Evolutionary conservation across 352 stramenopile species (phyloP), one percentile per base, ranked within the genome.

Genomic region (Discostella stelligera): DNA sequence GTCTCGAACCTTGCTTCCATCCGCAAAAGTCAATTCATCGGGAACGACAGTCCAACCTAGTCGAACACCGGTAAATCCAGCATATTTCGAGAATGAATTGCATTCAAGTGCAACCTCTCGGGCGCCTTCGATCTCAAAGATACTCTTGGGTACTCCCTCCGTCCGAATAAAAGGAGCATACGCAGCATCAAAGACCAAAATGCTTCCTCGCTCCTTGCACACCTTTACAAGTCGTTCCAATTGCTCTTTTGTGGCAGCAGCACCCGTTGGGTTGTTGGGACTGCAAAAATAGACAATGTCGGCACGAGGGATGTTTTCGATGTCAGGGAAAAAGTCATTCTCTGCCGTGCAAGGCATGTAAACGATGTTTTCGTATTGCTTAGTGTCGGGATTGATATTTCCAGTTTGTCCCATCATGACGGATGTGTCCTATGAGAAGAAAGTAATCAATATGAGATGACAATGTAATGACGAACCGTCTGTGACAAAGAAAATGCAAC

Each of bases 81-180:
- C 91, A 81, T 95, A 95, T 82, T 96, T 96, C n/a, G 85, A 94
- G 79, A 96, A 96, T 37, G 86, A 94, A 79, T 96, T 96, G 14
- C 93, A 87, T 80, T 96, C 93, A 72, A 96, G 96, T 37, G 91
- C 92, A 77, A 93, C 91, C 53, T 95, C 87, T 20, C 86, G 76
- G 21, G 91, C 89, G 60, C 93, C 93, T 39, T 95, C 91, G 73
- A 95, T 94, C 82, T 96, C 93, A 79, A 95, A 96, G 69, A 96
- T 95, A 72, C 81, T 93, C 78, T 95, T 95, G 49, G 91, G 93
- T 25, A 94, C 85, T 71, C 87, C 90, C 20, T 86, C 77, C 56
- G 78, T 85, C 32, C 92, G 89, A 77, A 96, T 96, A 71, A 96
- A 96, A 50, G 93, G 93, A 49, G 93, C 93, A 74, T 96, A 96